These are phyloP conservation scores for Diplodia scrobiculata DNA, from an alignment of 2,329 filamentous ascomycete species.

Conservation along the genomic window DNA sequence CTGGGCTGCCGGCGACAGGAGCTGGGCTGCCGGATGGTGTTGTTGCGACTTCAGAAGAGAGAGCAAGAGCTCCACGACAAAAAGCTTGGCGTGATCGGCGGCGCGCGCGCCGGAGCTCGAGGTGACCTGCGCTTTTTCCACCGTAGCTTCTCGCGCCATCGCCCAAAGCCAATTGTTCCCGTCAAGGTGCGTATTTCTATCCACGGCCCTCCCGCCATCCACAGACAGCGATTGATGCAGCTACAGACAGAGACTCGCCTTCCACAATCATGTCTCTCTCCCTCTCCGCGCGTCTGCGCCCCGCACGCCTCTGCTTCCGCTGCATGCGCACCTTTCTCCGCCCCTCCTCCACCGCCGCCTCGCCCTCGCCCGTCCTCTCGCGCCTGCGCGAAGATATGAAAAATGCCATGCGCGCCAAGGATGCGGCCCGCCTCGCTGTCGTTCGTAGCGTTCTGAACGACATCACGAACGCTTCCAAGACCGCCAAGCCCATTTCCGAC, in stretches of 20 bases:
- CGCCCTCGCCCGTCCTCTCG: constrained; percentile 45
- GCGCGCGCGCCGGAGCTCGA: constrained; percentile 1
- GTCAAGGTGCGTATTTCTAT: background rate
- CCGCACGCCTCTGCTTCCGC: constrained; percentile 33
- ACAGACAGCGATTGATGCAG: background rate
- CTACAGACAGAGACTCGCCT: background rate
- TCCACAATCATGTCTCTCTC: constrained; percentile 21
- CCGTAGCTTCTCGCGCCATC: background rate
- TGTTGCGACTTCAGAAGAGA: constrained; percentile 11
- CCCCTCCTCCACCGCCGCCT: constrained; percentile 30
- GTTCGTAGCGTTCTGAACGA: constrained; percentile 69
- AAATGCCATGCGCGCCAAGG: constrained; percentile 52
- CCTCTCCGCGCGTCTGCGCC: constrained; percentile 18
- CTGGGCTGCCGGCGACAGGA: constrained; percentile 3
- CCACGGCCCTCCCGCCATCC: background rate
- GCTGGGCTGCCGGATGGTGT: constrained; percentile 11
- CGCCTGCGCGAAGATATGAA: constrained; percentile 53
- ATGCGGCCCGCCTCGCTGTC: constrained; percentile 64
- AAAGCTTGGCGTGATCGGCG: constrained; percentile 19
- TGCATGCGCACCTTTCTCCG: constrained; percentile 32
- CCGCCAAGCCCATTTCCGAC: constrained; percentile 66
- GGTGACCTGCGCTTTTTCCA: constrained; percentile 2
- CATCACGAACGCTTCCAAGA: constrained; percentile 76
- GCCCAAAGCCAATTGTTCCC: constrained; percentile 5
- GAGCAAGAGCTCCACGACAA: constrained; percentile 20